Conservation (phyloP, 306 rosid species). For the Cyamopsis tetragonoloba region DNA sequence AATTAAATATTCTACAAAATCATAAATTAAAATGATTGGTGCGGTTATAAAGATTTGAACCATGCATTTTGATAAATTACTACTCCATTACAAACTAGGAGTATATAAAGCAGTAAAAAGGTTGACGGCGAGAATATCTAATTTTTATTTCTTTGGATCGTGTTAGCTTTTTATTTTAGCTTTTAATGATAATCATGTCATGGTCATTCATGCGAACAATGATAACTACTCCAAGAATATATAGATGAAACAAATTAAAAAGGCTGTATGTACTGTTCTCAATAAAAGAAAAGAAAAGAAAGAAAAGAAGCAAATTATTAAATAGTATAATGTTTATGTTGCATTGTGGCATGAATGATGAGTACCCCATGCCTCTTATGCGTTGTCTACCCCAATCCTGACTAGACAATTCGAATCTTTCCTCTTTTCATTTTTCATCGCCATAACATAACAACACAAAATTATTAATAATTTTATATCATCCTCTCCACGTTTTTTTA, state of each 20-base stretch:
- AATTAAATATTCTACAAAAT: too few species aligned
- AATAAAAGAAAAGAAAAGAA: too few species aligned
- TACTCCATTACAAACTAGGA: too few species aligned
- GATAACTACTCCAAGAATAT: neutral
- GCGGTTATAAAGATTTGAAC: too few species aligned
- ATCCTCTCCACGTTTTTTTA: neutral
- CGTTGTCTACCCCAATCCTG: slow-evolving; percentile 25
- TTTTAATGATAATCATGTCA: neutral
- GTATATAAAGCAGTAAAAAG: neutral
- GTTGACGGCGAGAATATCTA: neutral
- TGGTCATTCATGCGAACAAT: slow-evolving; percentile 7
- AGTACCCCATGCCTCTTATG: slow-evolving; percentile 6
- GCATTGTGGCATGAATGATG: neutral
- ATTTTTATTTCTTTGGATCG: neutral
- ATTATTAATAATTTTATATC: neutral
- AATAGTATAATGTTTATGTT: too few species aligned
- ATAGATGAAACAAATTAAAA: slow-evolving; percentile 10
- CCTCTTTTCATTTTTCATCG: neutral
- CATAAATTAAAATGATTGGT: too few species aligned
- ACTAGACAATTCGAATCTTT: slow-evolving; percentile 16
- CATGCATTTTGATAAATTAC: too few species aligned
- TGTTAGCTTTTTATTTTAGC: neutral
- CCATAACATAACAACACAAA: neutral
- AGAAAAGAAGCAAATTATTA: too few species aligned
- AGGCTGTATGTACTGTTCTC: slow-evolving; percentile 19